Evolutionary conservation across 805 yeast genomes (phyloP).

Genomic region (Candida glaebosa): DNA sequence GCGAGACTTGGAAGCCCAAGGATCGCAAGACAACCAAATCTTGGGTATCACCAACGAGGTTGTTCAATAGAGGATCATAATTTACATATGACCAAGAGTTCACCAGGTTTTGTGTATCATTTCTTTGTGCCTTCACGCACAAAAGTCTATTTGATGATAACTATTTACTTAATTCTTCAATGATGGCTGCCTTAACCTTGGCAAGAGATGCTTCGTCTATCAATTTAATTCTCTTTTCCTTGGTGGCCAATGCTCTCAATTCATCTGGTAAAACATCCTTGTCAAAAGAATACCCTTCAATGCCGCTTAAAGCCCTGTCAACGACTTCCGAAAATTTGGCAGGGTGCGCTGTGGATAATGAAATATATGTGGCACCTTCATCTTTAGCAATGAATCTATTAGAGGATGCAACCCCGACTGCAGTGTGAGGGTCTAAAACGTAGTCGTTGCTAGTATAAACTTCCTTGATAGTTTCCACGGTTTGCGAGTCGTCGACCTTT

Average conservation of each 20-base stretch:
- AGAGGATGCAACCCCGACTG: conserved; percentile 87
- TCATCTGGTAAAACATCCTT: conserved; percentile 86
- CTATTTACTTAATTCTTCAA: conserved; percentile 46
- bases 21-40: conserved; percentile 2
- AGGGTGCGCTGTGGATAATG: conserved; percentile 97
- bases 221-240: conserved; percentile 71
- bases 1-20: conserved; percentile 68
- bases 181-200: conserved; percentile 70
- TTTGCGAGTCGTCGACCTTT: conserved; percentile 74
- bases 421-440: conserved; percentile 93
- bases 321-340: conserved; percentile 98
- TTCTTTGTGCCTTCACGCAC: neutral
- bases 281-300: conserved; percentile 80
- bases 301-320: conserved; percentile 63
- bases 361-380: conserved; percentile 49
- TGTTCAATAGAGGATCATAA: conserved; percentile 54
- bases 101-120: too few species aligned
- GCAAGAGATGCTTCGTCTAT: conserved; percentile 72
- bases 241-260: conserved; percentile 63
- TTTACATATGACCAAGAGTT: too few species aligned
- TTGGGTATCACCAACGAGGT: conserved; percentile 38
- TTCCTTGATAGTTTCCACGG: conserved; percentile 71
- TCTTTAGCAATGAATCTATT: conserved; percentile 52
- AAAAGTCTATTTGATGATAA: neutral
- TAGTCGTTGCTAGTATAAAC: conserved; percentile 65